Base-by-base conservation (phyloP, 2,329 filamentous ascomycete genomes). In the Penicillium sp. region DNA sequence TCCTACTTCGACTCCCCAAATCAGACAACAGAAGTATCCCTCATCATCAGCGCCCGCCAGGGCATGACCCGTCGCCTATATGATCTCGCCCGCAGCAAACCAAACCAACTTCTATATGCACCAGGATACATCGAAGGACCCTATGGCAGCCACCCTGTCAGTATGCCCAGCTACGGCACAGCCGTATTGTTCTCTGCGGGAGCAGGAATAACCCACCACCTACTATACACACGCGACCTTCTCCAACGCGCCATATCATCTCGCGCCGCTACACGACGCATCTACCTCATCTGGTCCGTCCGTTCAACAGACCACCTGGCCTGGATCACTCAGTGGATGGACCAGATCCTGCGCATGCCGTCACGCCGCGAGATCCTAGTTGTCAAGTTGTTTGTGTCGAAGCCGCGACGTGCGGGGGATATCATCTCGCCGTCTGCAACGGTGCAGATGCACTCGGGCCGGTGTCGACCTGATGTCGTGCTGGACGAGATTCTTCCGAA, bases 271-370 rank as follows among this genome's bases (percentile, higher is more conserved):
- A 81, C 79, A 1, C 76, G 77, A 24, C 77, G 76, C 47, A 74
- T 85, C 53, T 73, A 82, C 29, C 75, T 85, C 6, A 73, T 83
- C 58, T 85, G 81, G 81, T 77, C 76, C 3, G 76, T 85, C 18
- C 78, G 79, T 7, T 77, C 75, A 48, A 77, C 76, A 4, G 81
- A 84, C 46, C 74, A 76, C 42, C 73, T 85, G 13, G 73, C 78
- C 57, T 85, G 81, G 81, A 75, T 84, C n/a, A 75, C 76, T 7
- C 70, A 74, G 2, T 85, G 79, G 77, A 85, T 85, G 81, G 79
- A 84, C 63, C 70, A 78, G 57, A 80, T 85, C 51, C 70, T 85
- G 29, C 71, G 74, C 20, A 76, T 84, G 67, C 78, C 79, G 2
- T 71, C 74, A 9, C 77, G 81, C 6, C 72, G 79, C 46, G 76